Evolutionary conservation across 495 filamentous ascomycete genomes (phyloP).

Genomic region (Hypoxylon crocopeplum): DNA sequence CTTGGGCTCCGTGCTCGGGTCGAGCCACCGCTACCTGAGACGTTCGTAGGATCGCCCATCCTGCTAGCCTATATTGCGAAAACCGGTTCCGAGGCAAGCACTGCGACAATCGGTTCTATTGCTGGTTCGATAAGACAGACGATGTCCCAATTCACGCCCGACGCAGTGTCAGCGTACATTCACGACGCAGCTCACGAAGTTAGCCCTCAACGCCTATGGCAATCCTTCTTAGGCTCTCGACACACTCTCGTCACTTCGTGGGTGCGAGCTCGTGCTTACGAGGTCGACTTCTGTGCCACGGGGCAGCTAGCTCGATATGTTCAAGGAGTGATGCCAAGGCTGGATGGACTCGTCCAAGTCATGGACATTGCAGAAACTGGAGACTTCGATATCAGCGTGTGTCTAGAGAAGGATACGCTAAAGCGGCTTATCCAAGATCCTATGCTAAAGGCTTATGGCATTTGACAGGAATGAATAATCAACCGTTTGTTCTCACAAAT

Average conservation of each 20-base stretch:
- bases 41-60: slow-evolving; percentile 48
- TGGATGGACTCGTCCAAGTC: slow-evolving; percentile 50
- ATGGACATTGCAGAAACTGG: slow-evolving; percentile 40
- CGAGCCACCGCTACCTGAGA: slow-evolving; percentile 43
- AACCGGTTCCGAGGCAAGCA: slow-evolving; percentile 18
- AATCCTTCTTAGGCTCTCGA: slow-evolving; percentile 44
- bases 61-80: slow-evolving; percentile 29
- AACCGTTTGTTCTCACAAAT: background rate
- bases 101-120: slow-evolving; percentile 28
- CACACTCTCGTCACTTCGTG: slow-evolving; percentile 51
- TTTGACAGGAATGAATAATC: background rate
- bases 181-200: slow-evolving; percentile 46
- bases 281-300: slow-evolving; percentile 46
- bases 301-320: slow-evolving; percentile 39
- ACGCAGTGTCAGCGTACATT: slow-evolving; percentile 39
- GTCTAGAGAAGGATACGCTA: slow-evolving; percentile 39
- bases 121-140: slow-evolving; percentile 41
- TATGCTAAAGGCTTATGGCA: slow-evolving; percentile 29
- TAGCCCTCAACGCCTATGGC: slow-evolving; percentile 48
- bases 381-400: slow-evolving; percentile 47
- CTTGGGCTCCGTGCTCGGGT: slow-evolving; percentile 44
- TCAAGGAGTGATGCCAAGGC: slow-evolving; percentile 45
- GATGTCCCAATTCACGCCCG: slow-evolving; percentile 44
- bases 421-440: slow-evolving; percentile 40
- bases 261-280: slow-evolving; percentile 43